Evolutionary conservation across 192 early-diverging fungal species (phyloP).

Genomic region (Coemansia sp.): DNA sequence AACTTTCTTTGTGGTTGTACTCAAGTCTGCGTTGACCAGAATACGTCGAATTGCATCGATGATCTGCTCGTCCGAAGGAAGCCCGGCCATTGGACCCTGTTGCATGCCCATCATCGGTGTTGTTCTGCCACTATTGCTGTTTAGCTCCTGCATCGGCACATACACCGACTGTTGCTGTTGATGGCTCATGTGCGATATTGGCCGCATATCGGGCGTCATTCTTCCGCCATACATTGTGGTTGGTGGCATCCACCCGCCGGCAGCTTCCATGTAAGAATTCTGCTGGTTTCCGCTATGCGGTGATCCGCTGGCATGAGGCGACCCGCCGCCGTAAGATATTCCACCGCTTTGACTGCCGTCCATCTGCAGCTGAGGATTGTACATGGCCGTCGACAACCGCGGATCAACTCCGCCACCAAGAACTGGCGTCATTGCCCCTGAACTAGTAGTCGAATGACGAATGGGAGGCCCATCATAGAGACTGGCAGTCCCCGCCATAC

Average conservation of each 20-base stretch:
- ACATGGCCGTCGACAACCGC: slow-evolving; percentile 40
- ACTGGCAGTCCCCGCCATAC: slow-evolving; percentile 3
- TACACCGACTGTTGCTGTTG: neutral
- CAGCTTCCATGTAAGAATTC: slow-evolving; percentile 19
- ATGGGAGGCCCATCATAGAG: slow-evolving; percentile 15
- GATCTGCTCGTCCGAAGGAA: slow-evolving; percentile 72
- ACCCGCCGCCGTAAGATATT: neutral
- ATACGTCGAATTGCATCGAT: slow-evolving; percentile 66
- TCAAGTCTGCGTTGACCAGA: slow-evolving; percentile 68
- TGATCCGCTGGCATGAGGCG: neutral
- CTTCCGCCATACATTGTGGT: slow-evolving; percentile 24
- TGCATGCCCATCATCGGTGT: slow-evolving; percentile 1
- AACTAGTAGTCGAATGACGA: slow-evolving; percentile 13
- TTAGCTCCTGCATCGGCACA: slow-evolving; percentile 15
- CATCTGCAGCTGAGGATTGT: slow-evolving; percentile 11
- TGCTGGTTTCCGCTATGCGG: slow-evolving; percentile 3
- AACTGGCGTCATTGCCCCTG: slow-evolving; percentile 4
- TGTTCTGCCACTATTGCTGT: neutral
- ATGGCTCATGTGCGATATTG: slow-evolving; percentile 3
- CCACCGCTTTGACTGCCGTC: slow-evolving; percentile 13
- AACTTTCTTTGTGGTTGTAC: slow-evolving; percentile 76
- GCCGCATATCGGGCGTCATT: slow-evolving; percentile 9
- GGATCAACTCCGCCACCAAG: slow-evolving; percentile 19
- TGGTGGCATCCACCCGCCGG: slow-evolving; percentile 30
- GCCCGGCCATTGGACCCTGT: neutral